Evolutionary conservation across 2,329 filamentous ascomycete genomes (phyloP).

Genomic region (Teratosphaeriaceae sp.): DNA sequence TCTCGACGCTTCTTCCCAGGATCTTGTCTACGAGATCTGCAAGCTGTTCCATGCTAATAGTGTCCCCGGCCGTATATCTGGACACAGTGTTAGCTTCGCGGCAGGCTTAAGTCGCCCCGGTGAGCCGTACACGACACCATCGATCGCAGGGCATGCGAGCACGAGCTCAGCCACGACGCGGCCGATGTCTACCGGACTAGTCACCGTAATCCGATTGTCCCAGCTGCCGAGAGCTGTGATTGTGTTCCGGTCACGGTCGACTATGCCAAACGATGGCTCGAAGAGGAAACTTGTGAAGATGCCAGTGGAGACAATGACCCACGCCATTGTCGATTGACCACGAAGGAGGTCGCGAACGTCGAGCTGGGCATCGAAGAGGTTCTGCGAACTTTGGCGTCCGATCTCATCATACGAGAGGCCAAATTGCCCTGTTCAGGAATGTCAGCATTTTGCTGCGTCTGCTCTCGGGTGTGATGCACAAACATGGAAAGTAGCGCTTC

Average conservation of each 20-base stretch:
- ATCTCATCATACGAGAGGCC: conserved; percentile 65
- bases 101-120: background rate
- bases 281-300: conserved; percentile 68
- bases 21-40: conserved; percentile 44
- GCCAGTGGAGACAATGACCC: conserved; percentile 62
- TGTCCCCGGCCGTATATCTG: conserved; percentile 54
- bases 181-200: conserved; percentile 59
- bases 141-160: conserved; percentile 31
- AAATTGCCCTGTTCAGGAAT: conserved; percentile 49
- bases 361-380: conserved; percentile 62
- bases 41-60: conserved; percentile 50
- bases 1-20: conserved; percentile 37
- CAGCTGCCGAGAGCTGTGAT: conserved; percentile 50
- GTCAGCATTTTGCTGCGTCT: background rate
- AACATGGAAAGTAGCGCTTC: conserved; percentile 55
- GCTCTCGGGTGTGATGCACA: background rate
- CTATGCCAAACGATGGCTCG: conserved; percentile 54
- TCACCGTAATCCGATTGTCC: conserved; percentile 57
- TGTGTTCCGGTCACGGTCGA: conserved; percentile 37
- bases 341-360: conserved; percentile 50
- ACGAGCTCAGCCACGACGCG: conserved; percentile 51
- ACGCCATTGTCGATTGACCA: conserved; percentile 37
- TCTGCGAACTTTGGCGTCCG: conserved; percentile 52
- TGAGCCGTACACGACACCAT: conserved; percentile 38
- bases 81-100: background rate